phyloP scores from a whole-genome alignment of 2,329 filamentous ascomycete genomes.

The Colletotrichum brevisporum region DNA sequence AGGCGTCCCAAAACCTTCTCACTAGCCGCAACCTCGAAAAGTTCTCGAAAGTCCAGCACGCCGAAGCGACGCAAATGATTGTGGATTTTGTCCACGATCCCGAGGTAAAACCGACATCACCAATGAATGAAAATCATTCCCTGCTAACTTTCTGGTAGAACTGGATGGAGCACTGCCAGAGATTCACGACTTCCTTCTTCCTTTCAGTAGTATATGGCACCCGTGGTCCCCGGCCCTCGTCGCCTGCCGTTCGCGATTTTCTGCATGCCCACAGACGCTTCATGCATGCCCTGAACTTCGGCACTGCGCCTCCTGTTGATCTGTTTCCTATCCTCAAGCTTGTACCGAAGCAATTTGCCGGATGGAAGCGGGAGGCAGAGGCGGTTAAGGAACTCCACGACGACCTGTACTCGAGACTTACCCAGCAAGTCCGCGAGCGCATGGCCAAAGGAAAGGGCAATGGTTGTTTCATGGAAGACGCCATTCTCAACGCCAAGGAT shows the following conservation, averaged over 20 bases:
- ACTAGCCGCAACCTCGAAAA: background rate
- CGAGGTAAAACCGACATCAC: background rate
- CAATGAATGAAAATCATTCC: background rate
- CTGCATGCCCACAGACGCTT: background rate
- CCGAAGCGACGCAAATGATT: slow-evolving; percentile 1
- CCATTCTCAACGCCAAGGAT: background rate
- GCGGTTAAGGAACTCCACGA: background rate
- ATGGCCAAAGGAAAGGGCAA: slow-evolving; percentile 4
- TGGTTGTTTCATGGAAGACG: slow-evolving; percentile 2
- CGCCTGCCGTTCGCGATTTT: background rate
- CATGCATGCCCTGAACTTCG: background rate
- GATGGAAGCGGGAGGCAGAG: background rate
- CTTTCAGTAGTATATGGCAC: background rate
- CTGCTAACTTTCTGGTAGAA: background rate
- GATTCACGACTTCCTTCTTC: background rate
- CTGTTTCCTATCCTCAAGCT: background rate
- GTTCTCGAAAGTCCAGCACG: background rate
- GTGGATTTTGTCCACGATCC: background rate
- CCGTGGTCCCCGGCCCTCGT: background rate
- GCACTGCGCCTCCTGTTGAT: background rate
- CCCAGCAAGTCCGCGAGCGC: background rate
- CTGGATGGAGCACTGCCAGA: slow-evolving; percentile 3
- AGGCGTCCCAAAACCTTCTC: background rate
- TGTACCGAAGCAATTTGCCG: background rate
- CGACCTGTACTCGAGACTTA: background rate